These are phyloP conservation scores for Dactylellina sp. DNA, from an alignment of 2,329 filamentous ascomycete genomes.

Conservation along the genomic window DNA sequence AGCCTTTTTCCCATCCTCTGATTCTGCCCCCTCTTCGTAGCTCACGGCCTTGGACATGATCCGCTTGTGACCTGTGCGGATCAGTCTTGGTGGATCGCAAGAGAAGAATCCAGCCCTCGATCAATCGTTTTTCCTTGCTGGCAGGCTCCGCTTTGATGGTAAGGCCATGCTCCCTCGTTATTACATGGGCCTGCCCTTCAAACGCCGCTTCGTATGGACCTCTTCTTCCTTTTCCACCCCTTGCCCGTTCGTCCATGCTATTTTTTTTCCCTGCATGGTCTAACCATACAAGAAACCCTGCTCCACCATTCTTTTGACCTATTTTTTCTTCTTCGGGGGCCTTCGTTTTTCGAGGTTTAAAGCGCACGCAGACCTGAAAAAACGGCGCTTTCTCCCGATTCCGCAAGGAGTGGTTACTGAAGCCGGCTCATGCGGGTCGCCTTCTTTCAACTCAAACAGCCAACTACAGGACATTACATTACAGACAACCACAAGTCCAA, in stretches of 20 bases:
- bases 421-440: slow-evolving; percentile 57
- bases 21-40: slow-evolving; percentile 22
- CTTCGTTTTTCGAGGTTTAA: slow-evolving; percentile 40
- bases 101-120: slow-evolving; percentile 18
- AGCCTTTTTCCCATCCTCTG: slow-evolving; percentile 38
- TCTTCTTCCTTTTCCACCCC: slow-evolving; percentile 32
- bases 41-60: slow-evolving; percentile 28
- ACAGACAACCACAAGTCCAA: not conserved
- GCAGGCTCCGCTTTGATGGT: too few species aligned
- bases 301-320: slow-evolving; percentile 51
- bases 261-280: slow-evolving; percentile 50
- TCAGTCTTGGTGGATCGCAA: slow-evolving; percentile 25
- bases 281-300: slow-evolving; percentile 54
- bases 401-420: slow-evolving; percentile 56
- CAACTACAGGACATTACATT: slow-evolving; percentile 24
- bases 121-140: slow-evolving; percentile 1
- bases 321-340: slow-evolving; percentile 36
- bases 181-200: slow-evolving; percentile 44
- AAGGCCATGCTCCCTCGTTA: slow-evolving; percentile 15
- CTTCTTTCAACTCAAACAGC: slow-evolving; percentile 55
- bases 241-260: slow-evolving; percentile 37
- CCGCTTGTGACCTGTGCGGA: slow-evolving; percentile 37
- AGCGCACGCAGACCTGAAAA: slow-evolving; percentile 56
- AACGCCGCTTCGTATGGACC: slow-evolving; percentile 38
- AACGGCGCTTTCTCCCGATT: slow-evolving; percentile 57